Base-by-base conservation (phyloP, 768 basidiomycete genomes). In the Kwoniella bestiolae region DNA sequence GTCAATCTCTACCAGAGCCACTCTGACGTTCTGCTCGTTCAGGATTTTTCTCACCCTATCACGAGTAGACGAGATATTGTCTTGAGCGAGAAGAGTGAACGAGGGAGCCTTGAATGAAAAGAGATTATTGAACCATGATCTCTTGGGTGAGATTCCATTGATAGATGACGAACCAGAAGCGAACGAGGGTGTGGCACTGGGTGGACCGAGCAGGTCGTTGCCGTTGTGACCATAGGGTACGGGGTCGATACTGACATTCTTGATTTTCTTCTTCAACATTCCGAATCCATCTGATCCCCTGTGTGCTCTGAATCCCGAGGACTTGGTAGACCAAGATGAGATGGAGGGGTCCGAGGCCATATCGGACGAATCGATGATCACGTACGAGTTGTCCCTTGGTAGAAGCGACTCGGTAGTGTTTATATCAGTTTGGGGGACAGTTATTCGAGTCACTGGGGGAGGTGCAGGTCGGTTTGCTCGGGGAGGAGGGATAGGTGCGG, bases 41-140 rank as follows among this genome's bases (percentile, higher is more conserved):
- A 99, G 83, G 47, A 94, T 79, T 52, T 87, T 84, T 64, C 87
- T 85, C 79, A 91, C 91, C 74, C 90, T 88, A 70, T 87, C 86
- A 53, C 90, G 84, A 5, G 92, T 90, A 44, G 85, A 87, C 67
- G 87, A 84, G 11, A 80, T 79, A 38, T 76, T 79, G 62, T 83
- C 82, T 56, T 73, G 77, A 12, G 83, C 83, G 64, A 80, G 72
- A 50, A 84, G 71, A 0, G 80, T 82, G 67, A 80, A 83, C 25
- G 82, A 69, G 6, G 74, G 57, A 11, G 91, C 87, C 74, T 89
- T 91, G 83, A 92, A 89, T 77, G 87, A 90, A 86, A 97, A 94
- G 45, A 96, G 85, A 73, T 88, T 90, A 47, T 88, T 87, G 67
- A 99, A 86, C 95, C 94, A 98, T 56, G 85, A 86, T 67, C 87